Percentiles rank a stretch among this genome's conserved stretches.
Evolutionary conservation across 768 basidiomycete genomes (phyloP).

Genomic region (Lactifluus pinguis): DNA sequence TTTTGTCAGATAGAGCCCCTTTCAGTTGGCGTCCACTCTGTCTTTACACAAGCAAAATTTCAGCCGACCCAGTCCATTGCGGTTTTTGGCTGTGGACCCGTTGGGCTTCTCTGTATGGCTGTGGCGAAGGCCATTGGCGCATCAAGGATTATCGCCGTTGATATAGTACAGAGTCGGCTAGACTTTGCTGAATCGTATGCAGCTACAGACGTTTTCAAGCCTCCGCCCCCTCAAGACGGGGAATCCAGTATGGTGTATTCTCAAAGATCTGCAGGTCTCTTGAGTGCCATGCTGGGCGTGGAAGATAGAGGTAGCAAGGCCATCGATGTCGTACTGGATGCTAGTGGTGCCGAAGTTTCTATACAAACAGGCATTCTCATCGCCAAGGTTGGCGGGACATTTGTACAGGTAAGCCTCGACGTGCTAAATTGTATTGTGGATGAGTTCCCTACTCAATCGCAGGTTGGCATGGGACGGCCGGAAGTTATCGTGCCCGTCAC

Average conservation of each 20-base stretch:
- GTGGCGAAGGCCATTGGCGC: slow-evolving; percentile 94
- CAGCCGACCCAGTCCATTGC: slow-evolving; percentile 67
- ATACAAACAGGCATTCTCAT: slow-evolving; percentile 79
- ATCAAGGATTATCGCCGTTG: slow-evolving; percentile 73
- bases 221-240: slow-evolving; percentile 47
- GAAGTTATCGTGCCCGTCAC: slow-evolving; percentile 69
- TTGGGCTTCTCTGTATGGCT: slow-evolving; percentile 86
- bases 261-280: slow-evolving; percentile 53
- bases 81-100: slow-evolving; percentile 85
- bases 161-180: slow-evolving; percentile 66
- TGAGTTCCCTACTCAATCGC: slow-evolving; percentile 24
- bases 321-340: slow-evolving; percentile 85
- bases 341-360: slow-evolving; percentile 87
- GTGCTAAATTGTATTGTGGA: not conserved
- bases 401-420: slow-evolving; percentile 45
- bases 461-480: slow-evolving; percentile 84
- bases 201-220: slow-evolving; percentile 67
- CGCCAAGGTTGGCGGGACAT: slow-evolving; percentile 66
- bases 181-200: slow-evolving; percentile 82
- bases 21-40: slow-evolving; percentile 85
- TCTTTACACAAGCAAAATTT: slow-evolving; percentile 66
- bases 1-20: slow-evolving; percentile 78
- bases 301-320: slow-evolving; percentile 58
- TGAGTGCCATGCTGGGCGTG: slow-evolving; percentile 59
- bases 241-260: slow-evolving; percentile 69